Evolutionary conservation across 179 eudicot species (phyloP).

Genomic region (Actinidia arguta): DNA sequence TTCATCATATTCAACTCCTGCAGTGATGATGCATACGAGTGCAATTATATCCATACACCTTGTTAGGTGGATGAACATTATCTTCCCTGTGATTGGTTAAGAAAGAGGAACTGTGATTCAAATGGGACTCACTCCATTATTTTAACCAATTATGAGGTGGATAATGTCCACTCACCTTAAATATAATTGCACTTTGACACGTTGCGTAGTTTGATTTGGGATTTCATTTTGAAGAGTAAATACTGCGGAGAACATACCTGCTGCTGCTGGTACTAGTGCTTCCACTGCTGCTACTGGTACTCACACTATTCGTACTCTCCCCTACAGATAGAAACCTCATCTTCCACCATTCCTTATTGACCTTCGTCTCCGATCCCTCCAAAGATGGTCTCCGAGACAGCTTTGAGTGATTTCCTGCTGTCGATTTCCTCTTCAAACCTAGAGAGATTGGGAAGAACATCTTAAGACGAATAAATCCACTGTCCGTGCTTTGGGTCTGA

Average conservation of each 20-base stretch:
- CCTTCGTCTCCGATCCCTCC: conserved; percentile 20
- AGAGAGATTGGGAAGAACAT: conserved; percentile 32
- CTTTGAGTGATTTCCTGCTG: conserved; percentile 6
- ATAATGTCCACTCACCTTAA: too few species aligned
- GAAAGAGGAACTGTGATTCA: too few species aligned
- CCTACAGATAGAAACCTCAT: conserved; percentile 12
- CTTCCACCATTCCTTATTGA: conserved; percentile 34
- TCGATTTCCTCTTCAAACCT: conserved; percentile 25
- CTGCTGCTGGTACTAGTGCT: conserved; percentile 19
- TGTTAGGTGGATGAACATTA: too few species aligned
- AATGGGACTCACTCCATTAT: too few species aligned
- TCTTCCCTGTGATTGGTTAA: too few species aligned
- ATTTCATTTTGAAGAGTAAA: background rate
- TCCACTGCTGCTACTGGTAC: conserved; percentile 14
- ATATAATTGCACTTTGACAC: too few species aligned
- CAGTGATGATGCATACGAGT: too few species aligned
- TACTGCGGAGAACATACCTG: conserved; percentile 20
- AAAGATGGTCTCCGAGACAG: conserved; percentile 10
- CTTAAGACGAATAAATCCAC: conserved; percentile 36
- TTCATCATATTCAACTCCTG: too few species aligned
- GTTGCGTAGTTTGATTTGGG: background rate
- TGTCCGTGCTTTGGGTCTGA: conserved; percentile 42
- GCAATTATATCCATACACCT: too few species aligned
- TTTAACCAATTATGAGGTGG: too few species aligned
- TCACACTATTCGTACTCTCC: conserved; percentile 4